These are phyloP conservation scores for Aquilaria agallochum DNA, from an alignment of 441 rosid species.

Conservation along the genomic window DNA sequence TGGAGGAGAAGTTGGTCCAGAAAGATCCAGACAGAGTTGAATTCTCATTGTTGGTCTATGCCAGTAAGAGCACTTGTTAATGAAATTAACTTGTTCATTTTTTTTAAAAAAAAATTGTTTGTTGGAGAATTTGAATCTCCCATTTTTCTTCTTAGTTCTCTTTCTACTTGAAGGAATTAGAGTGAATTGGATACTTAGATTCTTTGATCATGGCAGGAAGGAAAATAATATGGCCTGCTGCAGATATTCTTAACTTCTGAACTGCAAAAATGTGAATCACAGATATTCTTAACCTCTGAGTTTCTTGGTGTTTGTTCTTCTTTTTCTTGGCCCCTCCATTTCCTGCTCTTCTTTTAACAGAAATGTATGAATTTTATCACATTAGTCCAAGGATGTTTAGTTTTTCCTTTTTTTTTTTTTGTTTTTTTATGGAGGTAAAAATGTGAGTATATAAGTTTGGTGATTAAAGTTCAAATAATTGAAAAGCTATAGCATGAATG, in stretches of 20 bases:
- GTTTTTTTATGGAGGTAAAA: neutral
- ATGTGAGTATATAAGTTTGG: slow-evolving; percentile 1
- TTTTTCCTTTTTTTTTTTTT: neutral
- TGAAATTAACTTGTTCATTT: slow-evolving; percentile 7
- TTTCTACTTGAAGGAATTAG: slow-evolving; percentile 32
- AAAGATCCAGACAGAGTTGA: slow-evolving; percentile 61
- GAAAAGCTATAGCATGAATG: slow-evolving; percentile 3
- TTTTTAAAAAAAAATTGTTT: neutral
- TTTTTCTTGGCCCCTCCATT: neutral
- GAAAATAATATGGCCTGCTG: slow-evolving; percentile 14
- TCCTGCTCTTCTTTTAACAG: slow-evolving; percentile 11
- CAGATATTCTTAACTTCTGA: slow-evolving; percentile 9
- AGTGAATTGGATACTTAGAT: slow-evolving; percentile 19
- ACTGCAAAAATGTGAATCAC: slow-evolving; percentile 21
- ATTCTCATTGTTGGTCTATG: slow-evolving; percentile 82
- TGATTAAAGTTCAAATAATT: slow-evolving; percentile 5
- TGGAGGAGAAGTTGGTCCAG: slow-evolving; percentile 62
- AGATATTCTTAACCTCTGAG: neutral
- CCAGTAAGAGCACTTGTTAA: slow-evolving; percentile 49
- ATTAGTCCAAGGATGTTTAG: neutral
- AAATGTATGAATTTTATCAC: slow-evolving; percentile 8
- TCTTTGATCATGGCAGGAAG: slow-evolving; percentile 25
- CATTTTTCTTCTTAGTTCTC: slow-evolving; percentile 4
- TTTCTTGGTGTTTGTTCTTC: slow-evolving; percentile 3
- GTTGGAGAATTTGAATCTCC: slow-evolving; percentile 7